phyloP scores from a whole-genome alignment of 1,284 basidiomycete species.

The Marasmius oreades region DNA sequence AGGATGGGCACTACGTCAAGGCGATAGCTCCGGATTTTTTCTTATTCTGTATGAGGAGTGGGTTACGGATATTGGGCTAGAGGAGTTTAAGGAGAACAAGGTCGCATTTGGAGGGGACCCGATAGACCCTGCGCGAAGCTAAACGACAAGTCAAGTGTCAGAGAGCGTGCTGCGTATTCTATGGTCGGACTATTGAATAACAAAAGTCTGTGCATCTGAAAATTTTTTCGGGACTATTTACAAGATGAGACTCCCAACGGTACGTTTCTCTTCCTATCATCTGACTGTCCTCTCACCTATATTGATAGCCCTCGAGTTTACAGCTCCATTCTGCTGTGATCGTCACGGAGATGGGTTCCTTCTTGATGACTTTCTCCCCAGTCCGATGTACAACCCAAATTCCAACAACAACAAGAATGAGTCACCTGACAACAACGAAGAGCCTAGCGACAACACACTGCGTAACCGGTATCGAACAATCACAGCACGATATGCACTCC shows the following conservation, averaged over 20 bases:
- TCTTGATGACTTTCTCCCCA: background rate
- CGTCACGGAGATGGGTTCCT: background rate
- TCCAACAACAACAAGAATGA: background rate
- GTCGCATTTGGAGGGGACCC: background rate
- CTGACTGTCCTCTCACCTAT: background rate
- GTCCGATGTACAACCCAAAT: background rate
- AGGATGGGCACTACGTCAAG: slow-evolving; percentile 8
- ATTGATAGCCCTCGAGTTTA: background rate
- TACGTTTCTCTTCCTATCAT: background rate
- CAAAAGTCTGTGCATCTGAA: background rate
- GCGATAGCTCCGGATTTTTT: background rate
- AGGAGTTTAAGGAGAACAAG: background rate
- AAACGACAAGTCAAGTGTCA: background rate
- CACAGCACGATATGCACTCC: background rate
- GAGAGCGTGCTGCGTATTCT: background rate
- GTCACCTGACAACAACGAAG: background rate
- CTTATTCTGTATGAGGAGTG: background rate
- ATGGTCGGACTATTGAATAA: background rate
- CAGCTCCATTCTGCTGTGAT: background rate
- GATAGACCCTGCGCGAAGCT: background rate
- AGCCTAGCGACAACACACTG: background rate
- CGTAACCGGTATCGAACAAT: background rate
- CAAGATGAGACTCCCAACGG: background rate
- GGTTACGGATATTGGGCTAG: background rate
- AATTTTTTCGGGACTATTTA: background rate